Conservation (phyloP, 2,329 filamentous ascomycete species). For the Laburnicola sp. region DNA sequence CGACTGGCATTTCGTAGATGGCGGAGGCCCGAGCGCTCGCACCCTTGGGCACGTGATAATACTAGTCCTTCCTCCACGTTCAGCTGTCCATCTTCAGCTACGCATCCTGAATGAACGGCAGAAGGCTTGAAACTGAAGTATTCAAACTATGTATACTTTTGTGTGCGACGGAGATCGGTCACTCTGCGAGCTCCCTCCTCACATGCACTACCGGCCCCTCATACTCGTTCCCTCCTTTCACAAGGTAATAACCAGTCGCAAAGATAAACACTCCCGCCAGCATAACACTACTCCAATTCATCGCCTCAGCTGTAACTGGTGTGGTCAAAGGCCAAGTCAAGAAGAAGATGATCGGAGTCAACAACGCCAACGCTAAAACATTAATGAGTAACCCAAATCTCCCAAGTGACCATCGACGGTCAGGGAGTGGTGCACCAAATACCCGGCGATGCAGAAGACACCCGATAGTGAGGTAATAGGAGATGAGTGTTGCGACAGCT, state of each 20-base stretch:
- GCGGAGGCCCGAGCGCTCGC: no score
- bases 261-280: conserved; percentile 1
- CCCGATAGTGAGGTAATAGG: conserved; percentile 19
- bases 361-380: background rate
- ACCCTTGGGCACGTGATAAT: no score
- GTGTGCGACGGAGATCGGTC: no score
- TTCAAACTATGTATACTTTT: no score
- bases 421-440: conserved; percentile 2
- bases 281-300: conserved; percentile 8
- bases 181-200: no score
- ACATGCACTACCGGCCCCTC: conserved; percentile 2
- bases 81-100: no score
- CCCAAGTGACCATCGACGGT: conserved; percentile 4
- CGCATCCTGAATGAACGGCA: no score
- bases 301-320: conserved; percentile 3
- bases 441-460: conserved; percentile 1
- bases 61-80: no score
- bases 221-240: conserved; percentile 3
- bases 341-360: conserved; percentile 5
- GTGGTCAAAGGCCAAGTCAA: conserved; percentile 4
- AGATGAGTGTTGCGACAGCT: conserved; percentile 28
- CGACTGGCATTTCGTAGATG: no score
- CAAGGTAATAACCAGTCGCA: conserved; percentile 2
- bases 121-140: no score
- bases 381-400: background rate